Percentiles rank a stretch among this genome's conserved stretches.
Conservation (phyloP, 2,329 filamentous ascomycete genomes). For the Alternaria solani region DNA sequence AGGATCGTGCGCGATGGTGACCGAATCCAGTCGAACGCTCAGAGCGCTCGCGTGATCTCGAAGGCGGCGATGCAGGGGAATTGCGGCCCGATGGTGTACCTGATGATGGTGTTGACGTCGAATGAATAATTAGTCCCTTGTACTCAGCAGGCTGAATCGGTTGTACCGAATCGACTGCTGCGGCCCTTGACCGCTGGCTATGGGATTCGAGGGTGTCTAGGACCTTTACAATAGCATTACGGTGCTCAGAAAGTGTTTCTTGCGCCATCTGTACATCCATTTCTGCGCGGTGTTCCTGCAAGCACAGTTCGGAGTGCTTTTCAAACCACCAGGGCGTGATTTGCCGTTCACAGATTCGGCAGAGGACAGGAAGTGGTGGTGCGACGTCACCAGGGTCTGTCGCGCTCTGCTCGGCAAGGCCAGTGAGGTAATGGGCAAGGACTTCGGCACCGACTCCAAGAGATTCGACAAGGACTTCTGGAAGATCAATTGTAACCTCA, state of each 20-base stretch:
- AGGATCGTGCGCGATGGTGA: slow-evolving; percentile 84
- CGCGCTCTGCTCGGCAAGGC: slow-evolving; percentile 81
- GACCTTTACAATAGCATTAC: slow-evolving; percentile 93
- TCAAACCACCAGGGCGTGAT: slow-evolving; percentile 99
- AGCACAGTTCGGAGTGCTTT: slow-evolving; percentile 94
- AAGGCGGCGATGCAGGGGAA: slow-evolving; percentile 70
- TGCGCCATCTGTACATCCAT: slow-evolving; percentile 98
- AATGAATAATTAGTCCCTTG: slow-evolving; percentile 85
- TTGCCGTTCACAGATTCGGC: slow-evolving; percentile 95
- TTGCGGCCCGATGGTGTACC: slow-evolving; percentile 74
- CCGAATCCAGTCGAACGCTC: slow-evolving; percentile 74
- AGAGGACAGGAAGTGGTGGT: slow-evolving; percentile 84
- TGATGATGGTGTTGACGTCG: slow-evolving; percentile 70
- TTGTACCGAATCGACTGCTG: slow-evolving; percentile 58
- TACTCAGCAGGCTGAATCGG: slow-evolving; percentile 74
- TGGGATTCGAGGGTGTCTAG: slow-evolving; percentile 89
- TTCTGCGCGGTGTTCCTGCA: slow-evolving; percentile 94
- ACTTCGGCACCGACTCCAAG: slow-evolving; percentile 94
- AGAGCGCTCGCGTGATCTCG: slow-evolving; percentile 74
- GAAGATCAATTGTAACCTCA: slow-evolving; percentile 95
- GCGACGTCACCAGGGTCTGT: slow-evolving; percentile 78
- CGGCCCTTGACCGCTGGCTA: slow-evolving; percentile 66
- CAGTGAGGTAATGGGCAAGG: slow-evolving; percentile 90
- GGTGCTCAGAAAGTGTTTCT: slow-evolving; percentile 89
- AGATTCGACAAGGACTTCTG: slow-evolving; percentile 86